These are phyloP conservation scores for Gossypium raimondii DNA, from an alignment of 345 rosid species.

Conservation along the genomic window DNA sequence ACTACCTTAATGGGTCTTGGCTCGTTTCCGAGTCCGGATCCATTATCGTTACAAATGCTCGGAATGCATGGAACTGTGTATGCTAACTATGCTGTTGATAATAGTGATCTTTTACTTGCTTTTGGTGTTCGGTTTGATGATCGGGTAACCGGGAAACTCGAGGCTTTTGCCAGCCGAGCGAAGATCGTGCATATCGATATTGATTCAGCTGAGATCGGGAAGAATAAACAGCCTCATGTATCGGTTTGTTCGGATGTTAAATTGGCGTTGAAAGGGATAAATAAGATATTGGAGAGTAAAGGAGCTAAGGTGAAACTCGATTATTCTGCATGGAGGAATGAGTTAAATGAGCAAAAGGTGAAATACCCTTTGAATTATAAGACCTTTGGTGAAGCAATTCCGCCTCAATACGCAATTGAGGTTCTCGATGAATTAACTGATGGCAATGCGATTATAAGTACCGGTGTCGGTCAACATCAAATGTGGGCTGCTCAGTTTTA, in stretches of 20 bases:
- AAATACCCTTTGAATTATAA: slow-evolving; percentile 66
- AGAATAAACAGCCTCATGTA: slow-evolving; percentile 92
- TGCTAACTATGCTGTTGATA: slow-evolving; percentile 85
- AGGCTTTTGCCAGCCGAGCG: slow-evolving; percentile 89
- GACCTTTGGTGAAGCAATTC: slow-evolving; percentile 82
- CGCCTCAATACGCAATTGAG: slow-evolving; percentile 77
- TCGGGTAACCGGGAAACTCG: slow-evolving; percentile 90
- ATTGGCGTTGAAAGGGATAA: slow-evolving; percentile 71
- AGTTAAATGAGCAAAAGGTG: slow-evolving; percentile 60
- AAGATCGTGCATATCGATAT: slow-evolving; percentile 93
- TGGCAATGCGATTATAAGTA: background rate
- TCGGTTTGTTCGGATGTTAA: slow-evolving; percentile 83
- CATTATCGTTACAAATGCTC: slow-evolving; percentile 76
- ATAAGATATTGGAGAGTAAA: slow-evolving; percentile 51
- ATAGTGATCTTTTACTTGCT: slow-evolving; percentile 77
- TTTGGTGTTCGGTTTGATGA: slow-evolving; percentile 98
- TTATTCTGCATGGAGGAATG: slow-evolving; percentile 66
- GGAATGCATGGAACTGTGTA: slow-evolving; percentile 96
- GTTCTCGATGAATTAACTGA: background rate
- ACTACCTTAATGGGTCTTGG: slow-evolving; percentile 99
- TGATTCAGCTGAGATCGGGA: slow-evolving; percentile 92
- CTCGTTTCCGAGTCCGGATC: slow-evolving; percentile 51
- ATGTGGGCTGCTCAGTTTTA: slow-evolving; percentile 99
- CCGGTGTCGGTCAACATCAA: slow-evolving; percentile 81
- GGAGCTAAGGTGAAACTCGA: slow-evolving; percentile 42